Conservation (phyloP, 192 early-diverging fungal genomes). For the Piromyces finnis region DNA sequence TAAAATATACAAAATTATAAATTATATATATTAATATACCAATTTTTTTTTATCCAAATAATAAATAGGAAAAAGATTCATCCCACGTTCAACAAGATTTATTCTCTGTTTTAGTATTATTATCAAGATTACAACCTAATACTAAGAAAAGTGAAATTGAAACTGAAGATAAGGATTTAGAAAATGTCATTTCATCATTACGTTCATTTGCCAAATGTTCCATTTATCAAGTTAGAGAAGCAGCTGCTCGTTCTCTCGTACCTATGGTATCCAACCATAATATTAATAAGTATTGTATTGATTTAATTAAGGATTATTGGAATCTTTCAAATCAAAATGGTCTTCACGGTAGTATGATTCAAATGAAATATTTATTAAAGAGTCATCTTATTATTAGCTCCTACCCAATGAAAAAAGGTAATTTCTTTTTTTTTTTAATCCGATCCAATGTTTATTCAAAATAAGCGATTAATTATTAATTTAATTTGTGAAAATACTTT, state of each 20-base stretch:
- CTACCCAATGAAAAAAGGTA: constrained; percentile 9
- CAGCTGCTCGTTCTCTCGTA: constrained; percentile 63
- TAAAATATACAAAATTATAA: no score
- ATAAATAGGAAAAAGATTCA: not conserved
- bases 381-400: constrained; percentile 30
- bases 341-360: constrained; percentile 58
- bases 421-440: no score
- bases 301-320: constrained; percentile 21
- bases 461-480: no score
- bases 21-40: no score
- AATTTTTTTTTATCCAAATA: no score
- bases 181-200: constrained; percentile 39
- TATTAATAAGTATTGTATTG: constrained; percentile 24
- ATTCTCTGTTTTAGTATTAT: not conserved
- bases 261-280: constrained; percentile 45
- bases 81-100: not conserved
- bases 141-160: constrained; percentile 18
- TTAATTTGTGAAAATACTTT: no score
- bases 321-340: constrained; percentile 34
- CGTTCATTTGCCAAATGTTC: constrained; percentile 41
- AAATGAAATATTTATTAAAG: constrained; percentile 49
- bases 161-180: constrained; percentile 43
- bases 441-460: no score
- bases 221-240: constrained; percentile 60
- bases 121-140: not conserved